Evolutionary conservation across 2,329 filamentous ascomycete species (phyloP), one percentile per base, ranked within the genome.

Genomic region (Talaromyces islandicus): DNA sequence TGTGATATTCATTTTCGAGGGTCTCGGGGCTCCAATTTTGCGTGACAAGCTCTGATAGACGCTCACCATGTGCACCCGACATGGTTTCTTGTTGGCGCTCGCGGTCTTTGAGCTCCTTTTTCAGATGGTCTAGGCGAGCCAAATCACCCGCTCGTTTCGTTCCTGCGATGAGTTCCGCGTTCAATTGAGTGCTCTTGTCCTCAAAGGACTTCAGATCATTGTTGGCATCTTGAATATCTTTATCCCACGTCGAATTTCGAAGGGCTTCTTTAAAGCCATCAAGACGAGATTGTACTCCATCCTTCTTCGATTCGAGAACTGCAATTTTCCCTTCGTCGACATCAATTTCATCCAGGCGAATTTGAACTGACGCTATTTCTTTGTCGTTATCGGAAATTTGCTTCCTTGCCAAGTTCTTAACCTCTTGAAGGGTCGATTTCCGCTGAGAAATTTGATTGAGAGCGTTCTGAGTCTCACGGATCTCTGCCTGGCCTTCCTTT

Each of bases 281-380:
- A 17, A 96, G 79, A 35, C 82, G 83, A 19, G 78, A 77, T 62
- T 88, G 84, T 0, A 90, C 81, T 43, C 94, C 89, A 41, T 85
- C 83, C 54, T 90, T 83, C 57, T 88, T 87, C 17, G 87, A 84
- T 67, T 94, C 88, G 7, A 97, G 80, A 3, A 90, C 80, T 27
- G 89, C 89, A 71, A 91, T 90, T 32, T 85, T 85, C 3, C 92
- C 92, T 75, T 97, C 93, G 66, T 99, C 93, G 30, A 92, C 83
- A 38, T 89, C 83, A 59, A 99, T 88, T n/a, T 80, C 79, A 66
- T 88, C 83, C 32, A 91, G 79, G 32, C 89, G 85, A 53, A 78
- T 81, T 69, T 96, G 90, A 35, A 92, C 80, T 0, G 78, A 76
- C 3, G 75, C 76, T 7, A 88, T 85, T 58, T 89, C 89, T 68